A percentile compares a stretch with the other conserved stretches of the same genome.
phyloP scores from a whole-genome alignment of 2,329 filamentous ascomycete species.

The Talaromyces rugulosus region DNA sequence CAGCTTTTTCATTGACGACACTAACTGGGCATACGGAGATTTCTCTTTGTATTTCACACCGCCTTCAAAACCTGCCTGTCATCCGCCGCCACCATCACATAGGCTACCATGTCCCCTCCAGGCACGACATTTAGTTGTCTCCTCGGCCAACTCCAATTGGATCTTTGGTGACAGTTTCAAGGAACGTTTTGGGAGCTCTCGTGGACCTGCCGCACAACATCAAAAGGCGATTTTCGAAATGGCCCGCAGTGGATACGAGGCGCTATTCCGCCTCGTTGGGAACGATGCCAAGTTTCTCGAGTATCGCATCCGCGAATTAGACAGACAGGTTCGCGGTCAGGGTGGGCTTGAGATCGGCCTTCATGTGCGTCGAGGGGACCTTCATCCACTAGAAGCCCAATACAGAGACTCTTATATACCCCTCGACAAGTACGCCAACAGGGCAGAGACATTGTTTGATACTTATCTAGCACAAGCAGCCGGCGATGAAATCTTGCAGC shows the following conservation, averaged over 20 bases:
- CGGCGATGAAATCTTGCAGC: conserved; percentile 11
- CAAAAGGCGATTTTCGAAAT: conserved; percentile 64
- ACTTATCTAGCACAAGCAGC: conserved; percentile 15
- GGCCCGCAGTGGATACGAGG: conserved; percentile 65
- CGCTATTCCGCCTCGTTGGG: conserved; percentile 64
- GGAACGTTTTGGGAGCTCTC: conserved; percentile 48
- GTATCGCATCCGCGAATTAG: conserved; percentile 55
- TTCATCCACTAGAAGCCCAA: conserved; percentile 71
- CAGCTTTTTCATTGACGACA: conserved; percentile 80
- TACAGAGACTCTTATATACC: conserved; percentile 77
- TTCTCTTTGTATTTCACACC: conserved; percentile 69
- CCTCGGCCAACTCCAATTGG: conserved; percentile 61
- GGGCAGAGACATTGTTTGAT: conserved; percentile 53
- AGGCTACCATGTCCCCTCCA: conserved; percentile 76
- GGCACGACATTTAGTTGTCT: conserved; percentile 70
- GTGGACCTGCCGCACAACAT: conserved; percentile 47
- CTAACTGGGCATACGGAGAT: conserved; percentile 74
- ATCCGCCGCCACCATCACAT: conserved; percentile 67
- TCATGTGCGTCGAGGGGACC: conserved; percentile 76
- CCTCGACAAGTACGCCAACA: conserved; percentile 61
- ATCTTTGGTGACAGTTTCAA: conserved; percentile 60
- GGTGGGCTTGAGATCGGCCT: conserved; percentile 62
- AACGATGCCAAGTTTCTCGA: conserved; percentile 64
- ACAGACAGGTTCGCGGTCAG: conserved; percentile 36
- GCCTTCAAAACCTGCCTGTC: conserved; percentile 62